Evolutionary conservation across 352 stramenopile species (phyloP).

Genomic region (Phytophthora litchii): DNA sequence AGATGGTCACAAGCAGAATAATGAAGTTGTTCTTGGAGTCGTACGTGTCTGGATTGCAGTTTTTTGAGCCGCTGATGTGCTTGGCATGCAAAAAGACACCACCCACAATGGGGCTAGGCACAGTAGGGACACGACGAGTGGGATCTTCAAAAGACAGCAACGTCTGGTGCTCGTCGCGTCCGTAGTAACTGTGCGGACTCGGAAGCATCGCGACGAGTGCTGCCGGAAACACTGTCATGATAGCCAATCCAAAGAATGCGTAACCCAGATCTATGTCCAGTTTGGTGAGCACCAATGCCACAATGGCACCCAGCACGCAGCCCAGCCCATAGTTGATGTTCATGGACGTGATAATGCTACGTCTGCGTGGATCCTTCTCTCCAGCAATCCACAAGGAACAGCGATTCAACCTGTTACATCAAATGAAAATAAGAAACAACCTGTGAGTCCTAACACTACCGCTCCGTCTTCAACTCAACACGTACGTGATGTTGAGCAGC

Average conservation of each 20-base stretch:
- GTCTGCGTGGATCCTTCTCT: conserved; percentile 68
- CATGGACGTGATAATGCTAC: conserved; percentile 77
- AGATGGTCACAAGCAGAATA: conserved; percentile 85
- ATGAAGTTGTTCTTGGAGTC: conserved; percentile 86
- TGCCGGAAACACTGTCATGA: conserved; percentile 49
- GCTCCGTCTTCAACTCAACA: neutral
- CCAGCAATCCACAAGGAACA: conserved; percentile 74
- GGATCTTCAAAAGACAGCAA: conserved; percentile 74
- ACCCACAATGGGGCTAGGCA: conserved; percentile 79
- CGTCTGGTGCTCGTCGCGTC: conserved; percentile 66
- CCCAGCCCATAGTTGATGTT: conserved; percentile 75
- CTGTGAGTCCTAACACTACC: neutral
- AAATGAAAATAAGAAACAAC: conserved; percentile 7
- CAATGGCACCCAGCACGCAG: conserved; percentile 55
- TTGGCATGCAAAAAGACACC: conserved; percentile 85
- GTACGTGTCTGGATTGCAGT: conserved; percentile 84
- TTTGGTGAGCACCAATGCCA: conserved; percentile 55
- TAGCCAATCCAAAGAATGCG: conserved; percentile 63
- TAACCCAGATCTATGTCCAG: conserved; percentile 57
- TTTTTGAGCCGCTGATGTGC: conserved; percentile 70
- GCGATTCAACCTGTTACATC: conserved; percentile 53
- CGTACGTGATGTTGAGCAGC: conserved; percentile 80
- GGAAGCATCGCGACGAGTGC: conserved; percentile 47
- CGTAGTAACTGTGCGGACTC: conserved; percentile 50
- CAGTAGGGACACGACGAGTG: conserved; percentile 73